These are phyloP conservation scores for Voacanga thouarsii DNA, from an alignment of 257 asterid species.

Conservation along the genomic window DNA sequence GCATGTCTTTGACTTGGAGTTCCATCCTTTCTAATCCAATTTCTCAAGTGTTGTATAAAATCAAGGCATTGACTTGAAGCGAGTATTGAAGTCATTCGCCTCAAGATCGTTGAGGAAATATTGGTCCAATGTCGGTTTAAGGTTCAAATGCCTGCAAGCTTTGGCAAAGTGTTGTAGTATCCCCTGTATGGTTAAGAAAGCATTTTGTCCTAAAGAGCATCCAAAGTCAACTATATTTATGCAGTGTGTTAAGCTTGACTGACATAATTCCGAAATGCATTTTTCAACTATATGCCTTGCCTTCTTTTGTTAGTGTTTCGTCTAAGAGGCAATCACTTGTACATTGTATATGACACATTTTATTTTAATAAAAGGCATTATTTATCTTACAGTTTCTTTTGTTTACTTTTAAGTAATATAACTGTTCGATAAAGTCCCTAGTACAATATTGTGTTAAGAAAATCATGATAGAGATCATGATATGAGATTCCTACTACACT, in stretches of 20 bases:
- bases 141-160: not conserved
- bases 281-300: not conserved
- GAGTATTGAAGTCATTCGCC: constrained; percentile 10
- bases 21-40: too few relatives aligned
- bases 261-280: not conserved
- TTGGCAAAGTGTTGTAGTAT: constrained; percentile 2
- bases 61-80: constrained; percentile 6
- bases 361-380: too few relatives aligned
- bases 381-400: too few relatives aligned
- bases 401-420: too few relatives aligned
- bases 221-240: constrained; percentile 19
- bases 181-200: not conserved
- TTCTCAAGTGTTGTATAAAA: not conserved
- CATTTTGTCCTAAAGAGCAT: constrained; percentile 24
- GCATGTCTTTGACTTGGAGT: not conserved
- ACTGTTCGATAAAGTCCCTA: too few relatives aligned
- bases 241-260: not conserved
- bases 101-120: constrained; percentile 10
- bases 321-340: too few relatives aligned
- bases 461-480: too few relatives aligned
- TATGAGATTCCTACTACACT: too few relatives aligned
- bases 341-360: too few relatives aligned
- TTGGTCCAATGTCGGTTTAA: not conserved
- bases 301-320: too few relatives aligned
- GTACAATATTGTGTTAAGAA: too few relatives aligned